Conservation (phyloP, 495 filamentous ascomycete genomes). For the Lophium mytilinum region DNA sequence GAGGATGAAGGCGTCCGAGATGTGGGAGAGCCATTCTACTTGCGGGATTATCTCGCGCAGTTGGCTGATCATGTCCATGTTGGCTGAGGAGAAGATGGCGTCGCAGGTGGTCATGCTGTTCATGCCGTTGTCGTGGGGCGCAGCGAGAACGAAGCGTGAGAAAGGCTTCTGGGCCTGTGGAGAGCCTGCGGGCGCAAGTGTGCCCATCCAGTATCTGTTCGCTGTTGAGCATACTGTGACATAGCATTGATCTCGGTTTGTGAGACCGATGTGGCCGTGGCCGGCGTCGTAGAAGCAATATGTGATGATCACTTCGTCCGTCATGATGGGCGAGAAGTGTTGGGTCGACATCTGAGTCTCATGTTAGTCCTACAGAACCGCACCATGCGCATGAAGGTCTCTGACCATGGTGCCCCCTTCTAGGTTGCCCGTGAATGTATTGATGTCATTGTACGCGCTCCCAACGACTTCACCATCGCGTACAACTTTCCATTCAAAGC, state of each 20-base stretch:
- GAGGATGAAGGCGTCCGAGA: conserved; percentile 28
- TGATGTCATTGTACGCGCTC: conserved; percentile 33
- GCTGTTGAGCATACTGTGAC: conserved; percentile 34
- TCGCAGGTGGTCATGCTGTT: conserved; percentile 42
- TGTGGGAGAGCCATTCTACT: background rate
- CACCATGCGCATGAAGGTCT: too few species aligned
- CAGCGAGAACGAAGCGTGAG: conserved; percentile 38
- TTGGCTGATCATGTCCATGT: conserved; percentile 31
- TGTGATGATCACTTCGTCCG: conserved; percentile 31
- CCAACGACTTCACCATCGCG: conserved; percentile 20
- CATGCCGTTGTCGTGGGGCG: conserved; percentile 44
- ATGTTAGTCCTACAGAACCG: too few species aligned
- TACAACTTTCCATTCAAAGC: conserved; percentile 40
- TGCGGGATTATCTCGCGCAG: conserved; percentile 23
- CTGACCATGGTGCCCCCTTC: conserved; percentile 36
- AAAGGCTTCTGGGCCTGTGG: conserved; percentile 37
- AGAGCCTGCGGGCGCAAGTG: conserved; percentile 36
- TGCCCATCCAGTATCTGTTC: conserved; percentile 40
- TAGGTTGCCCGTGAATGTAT: conserved; percentile 38
- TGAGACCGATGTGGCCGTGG: conserved; percentile 33
- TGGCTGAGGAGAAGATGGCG: conserved; percentile 30
- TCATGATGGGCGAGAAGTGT: conserved; percentile 34
- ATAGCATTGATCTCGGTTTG: conserved; percentile 43
- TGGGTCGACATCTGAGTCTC: conserved; percentile 27
- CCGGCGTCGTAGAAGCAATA: conserved; percentile 46